Base-by-base conservation (phyloP, 192 early-diverging fungal genomes). In the Podochytrium sp. region DNA sequence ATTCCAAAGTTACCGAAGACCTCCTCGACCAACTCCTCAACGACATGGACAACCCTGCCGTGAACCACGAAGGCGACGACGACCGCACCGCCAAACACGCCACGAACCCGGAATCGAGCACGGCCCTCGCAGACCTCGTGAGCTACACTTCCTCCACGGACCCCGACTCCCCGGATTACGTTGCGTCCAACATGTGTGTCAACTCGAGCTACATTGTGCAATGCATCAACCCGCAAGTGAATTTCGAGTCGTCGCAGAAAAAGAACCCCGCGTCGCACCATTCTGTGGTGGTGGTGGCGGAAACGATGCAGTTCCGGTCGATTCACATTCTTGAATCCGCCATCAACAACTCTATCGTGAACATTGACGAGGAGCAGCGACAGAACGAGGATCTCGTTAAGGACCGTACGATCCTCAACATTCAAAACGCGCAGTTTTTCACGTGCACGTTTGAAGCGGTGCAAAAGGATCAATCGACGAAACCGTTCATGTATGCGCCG, bases 211-310 rank as follows among this genome's bases (percentile, higher is more conserved):
- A 86, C 64, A 65, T 91, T 12, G 75, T 93, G 32, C 79, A 88
- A 59, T 71, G 91, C 40, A 78, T 93, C 2, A 91, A 93, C 71
- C 89, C 91, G 2, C 90, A 93, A 74, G 83, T 93, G 42, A 91
- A 84, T 71, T 81, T 93, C 14, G 88, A 91, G 68, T 84, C 85
- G 40, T 80, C 62, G 23, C 63, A 71, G 4, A 81, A 83, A 47
- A 65, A 78, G 2, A 65, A 73, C 25, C 40, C 82, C 12, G 69
- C 65, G 30, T 65, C 87, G 39, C 76, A 83, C 3, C 71, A 85
- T 43, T 72, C 83, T 0, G 82, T 90, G 29, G 80, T 93, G 1
- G 68, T 93, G 1, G 84, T 83, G 0, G 85, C 87, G 10, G 85
- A 90, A 60, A 80, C 82, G 12, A 88, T 87, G 59, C 83, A 90